Conservation (phyloP, 2,329 filamentous ascomycete species). For the Zymoseptoria ardabiliae region DNA sequence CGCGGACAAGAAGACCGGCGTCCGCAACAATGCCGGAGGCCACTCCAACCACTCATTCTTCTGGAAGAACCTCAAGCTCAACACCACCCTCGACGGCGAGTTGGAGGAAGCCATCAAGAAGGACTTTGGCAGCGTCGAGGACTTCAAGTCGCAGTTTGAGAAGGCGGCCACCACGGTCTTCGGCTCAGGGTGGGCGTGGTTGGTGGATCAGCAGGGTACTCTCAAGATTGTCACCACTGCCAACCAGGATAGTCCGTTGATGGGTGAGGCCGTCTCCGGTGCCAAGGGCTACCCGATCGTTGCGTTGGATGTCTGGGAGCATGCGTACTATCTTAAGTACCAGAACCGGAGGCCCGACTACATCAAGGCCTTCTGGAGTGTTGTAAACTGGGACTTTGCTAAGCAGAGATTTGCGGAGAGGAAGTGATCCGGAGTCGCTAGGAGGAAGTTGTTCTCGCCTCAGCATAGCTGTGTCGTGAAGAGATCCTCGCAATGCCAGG, state of each 20-base stretch:
- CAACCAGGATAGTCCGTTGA: constrained; percentile 61
- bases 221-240: constrained; percentile 73
- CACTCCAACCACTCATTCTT: constrained; percentile 92
- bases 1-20: constrained; percentile 59
- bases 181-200: constrained; percentile 84
- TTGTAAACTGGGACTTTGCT: constrained; percentile 63
- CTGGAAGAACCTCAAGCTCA: constrained; percentile 70
- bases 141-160: constrained; percentile 60
- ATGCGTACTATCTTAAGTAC: constrained; percentile 85
- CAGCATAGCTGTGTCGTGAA: no score
- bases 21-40: constrained; percentile 85
- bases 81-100: constrained; percentile 51
- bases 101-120: constrained; percentile 55
- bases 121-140: constrained; percentile 62
- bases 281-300: constrained; percentile 51
- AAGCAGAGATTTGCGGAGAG: constrained; percentile 16
- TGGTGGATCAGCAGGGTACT: constrained; percentile 56
- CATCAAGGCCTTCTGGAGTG: constrained; percentile 67
- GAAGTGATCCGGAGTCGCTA: constrained; percentile 1
- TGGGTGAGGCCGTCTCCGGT: constrained; percentile 47
- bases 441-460: background rate
- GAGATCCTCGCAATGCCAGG: no score
- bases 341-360: constrained; percentile 69
- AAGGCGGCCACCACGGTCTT: constrained; percentile 63
- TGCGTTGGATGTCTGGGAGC: constrained; percentile 88